Conservation (phyloP, 371 early-diverging fungal species). For the Nematocida major region DNA sequence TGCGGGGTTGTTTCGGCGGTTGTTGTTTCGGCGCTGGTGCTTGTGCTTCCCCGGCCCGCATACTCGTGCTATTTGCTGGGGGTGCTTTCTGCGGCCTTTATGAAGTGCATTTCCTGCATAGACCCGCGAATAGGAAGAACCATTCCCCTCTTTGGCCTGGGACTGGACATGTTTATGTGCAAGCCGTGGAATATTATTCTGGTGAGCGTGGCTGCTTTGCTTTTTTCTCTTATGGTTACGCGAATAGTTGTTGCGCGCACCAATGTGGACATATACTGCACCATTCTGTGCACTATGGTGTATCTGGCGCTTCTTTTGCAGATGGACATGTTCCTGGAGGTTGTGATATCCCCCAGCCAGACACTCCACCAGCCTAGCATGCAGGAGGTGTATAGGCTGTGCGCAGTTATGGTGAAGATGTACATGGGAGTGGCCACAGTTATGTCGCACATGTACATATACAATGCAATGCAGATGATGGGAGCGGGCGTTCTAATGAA, state of each 20-base stretch:
- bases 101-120: background rate
- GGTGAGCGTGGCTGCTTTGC: background rate
- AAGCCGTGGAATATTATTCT: too few relatives aligned
- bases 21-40: background rate
- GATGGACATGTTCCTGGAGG: background rate
- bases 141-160: constrained; percentile 22
- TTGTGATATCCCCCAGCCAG: too few relatives aligned
- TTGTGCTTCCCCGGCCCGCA: too few relatives aligned
- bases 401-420: background rate
- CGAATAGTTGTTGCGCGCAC: background rate
- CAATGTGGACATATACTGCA: background rate
- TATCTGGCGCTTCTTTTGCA: background rate
- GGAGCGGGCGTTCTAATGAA: background rate
- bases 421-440: background rate
- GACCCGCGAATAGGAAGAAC: background rate
- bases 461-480: background rate
- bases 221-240: background rate
- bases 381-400: background rate
- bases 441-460: background rate
- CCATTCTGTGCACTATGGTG: background rate
- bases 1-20: too few relatives aligned
- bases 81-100: background rate
- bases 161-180: background rate
- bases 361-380: too few relatives aligned
- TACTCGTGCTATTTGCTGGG: too few relatives aligned